These are phyloP conservation scores for Jimgerdemannia flammicorona DNA, from an alignment of 192 early-diverging fungal genomes.

Conservation along the genomic window DNA sequence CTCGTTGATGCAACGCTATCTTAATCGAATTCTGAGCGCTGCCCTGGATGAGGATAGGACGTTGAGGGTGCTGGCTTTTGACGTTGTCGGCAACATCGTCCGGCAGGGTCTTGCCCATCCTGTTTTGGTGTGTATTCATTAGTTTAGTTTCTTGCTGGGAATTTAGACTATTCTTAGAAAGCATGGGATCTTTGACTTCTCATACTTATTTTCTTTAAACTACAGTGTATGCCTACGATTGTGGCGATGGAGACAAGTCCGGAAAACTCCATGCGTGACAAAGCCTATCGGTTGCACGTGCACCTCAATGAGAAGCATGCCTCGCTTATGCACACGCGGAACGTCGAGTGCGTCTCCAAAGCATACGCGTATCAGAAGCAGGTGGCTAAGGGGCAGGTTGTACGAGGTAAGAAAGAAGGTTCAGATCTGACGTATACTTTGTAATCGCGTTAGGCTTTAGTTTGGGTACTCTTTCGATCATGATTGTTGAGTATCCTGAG, in stretches of 20 bases:
- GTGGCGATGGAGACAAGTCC: conserved; percentile 79
- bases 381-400: conserved; percentile 24
- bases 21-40: conserved; percentile 71
- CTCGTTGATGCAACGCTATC: conserved; percentile 86
- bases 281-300: conserved; percentile 68
- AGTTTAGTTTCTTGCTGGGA: neutral
- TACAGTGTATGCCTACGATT: conserved; percentile 82
- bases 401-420: conserved; percentile 31
- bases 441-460: no score
- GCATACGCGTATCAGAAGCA: conserved; percentile 72
- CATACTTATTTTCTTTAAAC: neutral
- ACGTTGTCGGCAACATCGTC: conserved; percentile 78
- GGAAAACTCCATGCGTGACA: conserved; percentile 58
- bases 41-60: conserved; percentile 49
- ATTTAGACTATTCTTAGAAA: neutral
- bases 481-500: no score
- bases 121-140: conserved; percentile 45
- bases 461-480: no score
- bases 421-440: neutral
- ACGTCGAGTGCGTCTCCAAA: conserved; percentile 69
- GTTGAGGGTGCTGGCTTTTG: conserved; percentile 73
- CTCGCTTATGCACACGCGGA: conserved; percentile 82
- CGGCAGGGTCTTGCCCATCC: conserved; percentile 92
- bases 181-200: no score
- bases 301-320: conserved; percentile 82